Base-by-base conservation (phyloP, 2,329 filamentous ascomycete genomes). In the Scleromitrula shiraiana region DNA sequence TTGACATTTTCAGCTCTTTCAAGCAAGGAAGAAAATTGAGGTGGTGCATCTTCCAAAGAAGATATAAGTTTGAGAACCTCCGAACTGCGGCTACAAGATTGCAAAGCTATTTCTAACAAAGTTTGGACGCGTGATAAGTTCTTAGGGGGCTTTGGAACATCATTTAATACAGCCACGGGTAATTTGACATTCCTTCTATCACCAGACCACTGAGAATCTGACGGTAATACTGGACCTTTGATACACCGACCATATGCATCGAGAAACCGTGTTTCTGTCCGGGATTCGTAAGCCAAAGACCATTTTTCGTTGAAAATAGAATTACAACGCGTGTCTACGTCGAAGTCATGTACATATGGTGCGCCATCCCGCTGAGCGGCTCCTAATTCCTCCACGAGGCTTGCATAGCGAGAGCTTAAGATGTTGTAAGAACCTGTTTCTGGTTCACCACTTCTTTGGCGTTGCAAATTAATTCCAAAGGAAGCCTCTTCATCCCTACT, bases 1-100 rank as follows among this genome's bases (percentile, higher is more conserved):
- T 70, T 70, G 51, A 72, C 68, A 4, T 60, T 5, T 70, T 67
- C 39, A n/a, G 52, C 53, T 19, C 48, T 37, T 10, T 40, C 41
- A 3, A 65, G 38, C 1, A 63, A 44, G 2, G 46, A 49, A 8
- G 51, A 46, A 3, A 64, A 29, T 14, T 56, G 50, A 12, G 51
- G 40, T 1, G 62, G 61, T 19, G 50, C 48, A 14, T 57, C 52
- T 6, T 58, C 51, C 3, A 53, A 41, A 20, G 51, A 53, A 9
- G 55, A 51, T 7, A 52, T 24, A 4, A 64, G 49, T 17, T 55
- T 49, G 17, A 55, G 56, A 15, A 63, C 46, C 27, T 62, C 49
- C 8, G 55, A 47, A 6, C 40, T 48, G 26, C 50, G 50, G 8
- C 53, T 54, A 38, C 60, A 63, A 2, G 60, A 53, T 17, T 49